phyloP scores from a whole-genome alignment of 2,329 filamentous ascomycete genomes.

The Aspergillus viridinutans region DNA sequence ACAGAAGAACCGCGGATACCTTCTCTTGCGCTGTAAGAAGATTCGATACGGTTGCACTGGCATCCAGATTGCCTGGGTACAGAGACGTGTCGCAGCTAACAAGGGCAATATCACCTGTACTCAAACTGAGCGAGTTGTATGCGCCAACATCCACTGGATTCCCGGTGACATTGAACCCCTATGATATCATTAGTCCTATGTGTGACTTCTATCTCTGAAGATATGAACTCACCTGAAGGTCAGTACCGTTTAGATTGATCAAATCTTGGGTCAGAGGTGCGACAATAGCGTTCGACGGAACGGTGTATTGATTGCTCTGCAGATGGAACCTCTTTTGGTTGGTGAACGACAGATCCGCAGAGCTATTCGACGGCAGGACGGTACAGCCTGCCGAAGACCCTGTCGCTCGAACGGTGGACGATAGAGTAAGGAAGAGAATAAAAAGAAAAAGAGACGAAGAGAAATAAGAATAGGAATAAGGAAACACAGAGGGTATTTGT shows the following conservation, averaged over 20 bases:
- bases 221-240: conserved; percentile 21
- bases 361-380: conserved; percentile 28
- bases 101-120: conserved; percentile 32
- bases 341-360: conserved; percentile 20
- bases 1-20: conserved; percentile 36
- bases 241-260: conserved; percentile 12
- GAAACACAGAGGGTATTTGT: conserved; percentile 10
- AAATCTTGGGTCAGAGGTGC: conserved; percentile 26
- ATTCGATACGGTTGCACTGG: conserved; percentile 30
- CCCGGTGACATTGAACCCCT: conserved; percentile 28
- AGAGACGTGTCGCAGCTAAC: conserved; percentile 39
- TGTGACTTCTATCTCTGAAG: background rate
- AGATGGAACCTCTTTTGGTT: conserved; percentile 21
- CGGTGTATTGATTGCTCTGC: conserved; percentile 16
- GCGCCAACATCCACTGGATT: conserved; percentile 25
- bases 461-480: conserved; percentile 5
- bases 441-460: background rate
- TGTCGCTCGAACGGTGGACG: conserved; percentile 10
- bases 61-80: conserved; percentile 37
- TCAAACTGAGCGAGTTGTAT: conserved; percentile 25
- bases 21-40: conserved; percentile 25
- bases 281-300: conserved; percentile 17
- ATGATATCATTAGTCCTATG: conserved; percentile 5
- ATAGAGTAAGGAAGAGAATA: conserved; percentile 7
- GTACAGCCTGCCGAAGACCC: conserved; percentile 15